Conservation (phyloP, 2,329 filamentous ascomycete genomes). For the Alternaria atra region DNA sequence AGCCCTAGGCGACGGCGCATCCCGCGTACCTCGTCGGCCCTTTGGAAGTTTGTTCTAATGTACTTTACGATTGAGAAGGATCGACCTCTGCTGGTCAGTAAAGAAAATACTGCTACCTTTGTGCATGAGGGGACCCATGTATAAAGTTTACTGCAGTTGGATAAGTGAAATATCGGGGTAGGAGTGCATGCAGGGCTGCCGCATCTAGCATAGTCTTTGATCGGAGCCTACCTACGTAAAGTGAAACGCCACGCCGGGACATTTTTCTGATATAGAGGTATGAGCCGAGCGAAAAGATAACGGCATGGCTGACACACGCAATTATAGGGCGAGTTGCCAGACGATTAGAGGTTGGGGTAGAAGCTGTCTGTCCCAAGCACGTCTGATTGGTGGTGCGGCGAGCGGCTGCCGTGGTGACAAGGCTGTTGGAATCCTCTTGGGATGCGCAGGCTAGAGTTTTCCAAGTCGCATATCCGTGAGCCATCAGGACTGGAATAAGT, state of each 20-base stretch:
- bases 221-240: not conserved
- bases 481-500: too few relatives aligned
- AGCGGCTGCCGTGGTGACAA: not conserved
- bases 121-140: not conserved
- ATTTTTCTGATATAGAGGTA: slow-evolving; percentile 11
- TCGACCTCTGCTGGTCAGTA: not conserved
- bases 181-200: not conserved
- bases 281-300: slow-evolving; percentile 19
- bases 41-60: not conserved
- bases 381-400: not conserved
- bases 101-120: not conserved
- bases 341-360: not conserved
- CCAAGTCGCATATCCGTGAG: too few relatives aligned
- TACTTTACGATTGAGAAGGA: not conserved
- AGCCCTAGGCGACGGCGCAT: slow-evolving; percentile 4
- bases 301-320: slow-evolving; percentile 6
- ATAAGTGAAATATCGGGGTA: slow-evolving; percentile 1
- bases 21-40: slow-evolving; percentile 8
- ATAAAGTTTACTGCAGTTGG: not conserved
- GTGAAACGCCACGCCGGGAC: slow-evolving; percentile 5
- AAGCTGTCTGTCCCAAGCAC: not conserved
- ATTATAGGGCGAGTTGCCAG: not conserved
- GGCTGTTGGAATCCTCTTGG: not conserved
- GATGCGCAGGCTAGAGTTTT: not conserved
- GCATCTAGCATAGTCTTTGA: not conserved